phyloP scores from a whole-genome alignment of 1,284 basidiomycete species.

The Boletellus dicymbophilus region DNA sequence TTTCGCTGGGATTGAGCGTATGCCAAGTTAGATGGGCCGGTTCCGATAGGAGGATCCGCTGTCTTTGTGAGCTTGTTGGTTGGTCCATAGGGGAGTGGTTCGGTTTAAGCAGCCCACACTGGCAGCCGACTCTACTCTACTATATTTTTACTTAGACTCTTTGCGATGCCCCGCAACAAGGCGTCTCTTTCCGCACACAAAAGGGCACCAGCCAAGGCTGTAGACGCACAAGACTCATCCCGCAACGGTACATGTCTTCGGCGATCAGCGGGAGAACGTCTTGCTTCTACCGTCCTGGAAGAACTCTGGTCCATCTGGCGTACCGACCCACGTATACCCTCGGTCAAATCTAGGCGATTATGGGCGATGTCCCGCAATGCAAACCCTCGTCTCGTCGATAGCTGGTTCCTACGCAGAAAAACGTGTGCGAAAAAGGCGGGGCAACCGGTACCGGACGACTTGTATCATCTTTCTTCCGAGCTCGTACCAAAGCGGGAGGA shows the following conservation, averaged over 20 bases:
- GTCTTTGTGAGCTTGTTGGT: too few relatives aligned
- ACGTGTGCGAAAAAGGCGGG: conserved; percentile 27
- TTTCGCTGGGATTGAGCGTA: too few relatives aligned
- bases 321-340: conserved; percentile 29
- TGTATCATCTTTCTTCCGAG: conserved; percentile 25
- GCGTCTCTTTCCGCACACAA: neutral
- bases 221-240: neutral
- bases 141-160: too few relatives aligned
- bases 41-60: too few relatives aligned
- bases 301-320: conserved; percentile 35
- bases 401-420: conserved; percentile 30
- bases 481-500: conserved; percentile 10
- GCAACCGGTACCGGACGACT: conserved; percentile 15
- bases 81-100: too few relatives aligned
- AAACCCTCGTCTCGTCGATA: conserved; percentile 18
- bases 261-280: conserved; percentile 15
- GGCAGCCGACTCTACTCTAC: too few relatives aligned
- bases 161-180: conserved; percentile 19
- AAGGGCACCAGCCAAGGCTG: neutral
- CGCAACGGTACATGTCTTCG: conserved; percentile 1
- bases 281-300: conserved; percentile 11
- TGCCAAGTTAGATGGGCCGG: too few relatives aligned
- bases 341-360: conserved; percentile 24
- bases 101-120: too few relatives aligned
- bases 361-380: conserved; percentile 29